phyloP scores from a whole-genome alignment of 176 grass and related monocot species.

The Triticum dicoccoides region DNA sequence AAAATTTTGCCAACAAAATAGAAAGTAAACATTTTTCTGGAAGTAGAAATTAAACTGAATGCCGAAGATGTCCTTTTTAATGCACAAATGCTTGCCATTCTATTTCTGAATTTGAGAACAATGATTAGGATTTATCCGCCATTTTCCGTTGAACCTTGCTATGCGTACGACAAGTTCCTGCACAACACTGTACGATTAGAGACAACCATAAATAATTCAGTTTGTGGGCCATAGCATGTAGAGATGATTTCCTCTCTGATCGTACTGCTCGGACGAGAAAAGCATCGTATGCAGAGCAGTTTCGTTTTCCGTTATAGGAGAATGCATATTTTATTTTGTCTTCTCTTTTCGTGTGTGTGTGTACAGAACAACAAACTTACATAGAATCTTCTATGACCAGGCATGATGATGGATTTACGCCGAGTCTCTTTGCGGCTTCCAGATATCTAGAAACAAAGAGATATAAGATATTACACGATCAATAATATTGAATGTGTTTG shows the following conservation, averaged over 20 bases:
- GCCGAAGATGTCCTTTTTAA: not conserved
- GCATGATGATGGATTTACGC: constrained; percentile 54
- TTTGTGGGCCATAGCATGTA: too few species aligned
- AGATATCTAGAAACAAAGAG: constrained; percentile 50
- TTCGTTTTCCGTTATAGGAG: too few species aligned
- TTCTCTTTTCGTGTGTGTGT: not conserved
- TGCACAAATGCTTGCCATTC: too few species aligned
- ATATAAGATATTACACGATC: not conserved
- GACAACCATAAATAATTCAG: too few species aligned
- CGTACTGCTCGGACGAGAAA: too few species aligned
- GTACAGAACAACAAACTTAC: constrained; percentile 25
- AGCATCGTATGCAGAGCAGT: too few species aligned
- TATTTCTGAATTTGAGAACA: too few species aligned
- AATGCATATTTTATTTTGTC: not conserved
- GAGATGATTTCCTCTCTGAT: too few species aligned
- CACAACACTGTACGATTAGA: too few species aligned
- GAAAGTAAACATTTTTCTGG: not conserved
- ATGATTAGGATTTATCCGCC: too few species aligned
- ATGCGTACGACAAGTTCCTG: too few species aligned
- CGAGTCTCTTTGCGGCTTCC: constrained; percentile 71
- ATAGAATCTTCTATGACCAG: constrained; percentile 85
- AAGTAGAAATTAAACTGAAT: not conserved
- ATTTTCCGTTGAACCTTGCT: too few species aligned
- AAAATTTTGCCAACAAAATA: constrained; percentile 8
- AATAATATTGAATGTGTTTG: not conserved